Base-by-base conservation (phyloP, 169 alveolate species). In the Eimeria necatrix region DNA sequence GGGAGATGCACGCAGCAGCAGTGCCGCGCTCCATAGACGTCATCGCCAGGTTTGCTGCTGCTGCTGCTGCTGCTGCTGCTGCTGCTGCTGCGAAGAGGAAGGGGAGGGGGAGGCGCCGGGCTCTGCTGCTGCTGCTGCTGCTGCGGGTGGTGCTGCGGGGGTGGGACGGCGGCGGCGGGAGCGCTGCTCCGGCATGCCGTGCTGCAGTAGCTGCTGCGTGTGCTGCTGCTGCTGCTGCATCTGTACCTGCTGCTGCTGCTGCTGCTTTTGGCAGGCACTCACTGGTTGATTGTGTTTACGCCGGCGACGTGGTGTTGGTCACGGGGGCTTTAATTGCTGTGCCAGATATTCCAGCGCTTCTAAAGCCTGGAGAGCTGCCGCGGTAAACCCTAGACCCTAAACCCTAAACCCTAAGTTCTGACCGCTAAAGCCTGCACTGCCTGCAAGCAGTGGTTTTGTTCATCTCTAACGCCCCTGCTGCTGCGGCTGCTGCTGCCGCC, bases 11-110 rank as follows among this genome's bases (percentile, higher is more conserved):
- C 7, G 98, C 99, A 5, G 99, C 99, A 6, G 97, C 99, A 16
- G 99, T 99, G 99, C 99, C 99, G 18, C 96, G 99, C 91, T 98
- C 99, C 48, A 98, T 99, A 87, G 99, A 99, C 94, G 99, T 99
- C 5, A 98, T 99, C 32, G 96, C 98, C 87, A 97, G 99, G 87
- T 78, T 56, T 56, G 18, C 18, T 56, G 18, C 18, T 56, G 18
- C 18, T 56, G 18, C 18, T 56, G 18, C 18, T 56, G 22, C 18
- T 56, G 9, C 14, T 61, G 14, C 0, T 61, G 74, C 32, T 61
- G 74, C 41, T 32, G 41, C 41, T 32, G 41, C 41, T 32, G 41
- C 41, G 41, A 32, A 32, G 41, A 32, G 41, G 41, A 32, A 32
- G 41, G 41, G 41, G 41, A 32, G 2, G 41, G 41, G 41, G 41